These are phyloP conservation scores for Trypanosoma boissoni DNA, from an alignment of 208 protist species.

Conservation along the genomic window DNA sequence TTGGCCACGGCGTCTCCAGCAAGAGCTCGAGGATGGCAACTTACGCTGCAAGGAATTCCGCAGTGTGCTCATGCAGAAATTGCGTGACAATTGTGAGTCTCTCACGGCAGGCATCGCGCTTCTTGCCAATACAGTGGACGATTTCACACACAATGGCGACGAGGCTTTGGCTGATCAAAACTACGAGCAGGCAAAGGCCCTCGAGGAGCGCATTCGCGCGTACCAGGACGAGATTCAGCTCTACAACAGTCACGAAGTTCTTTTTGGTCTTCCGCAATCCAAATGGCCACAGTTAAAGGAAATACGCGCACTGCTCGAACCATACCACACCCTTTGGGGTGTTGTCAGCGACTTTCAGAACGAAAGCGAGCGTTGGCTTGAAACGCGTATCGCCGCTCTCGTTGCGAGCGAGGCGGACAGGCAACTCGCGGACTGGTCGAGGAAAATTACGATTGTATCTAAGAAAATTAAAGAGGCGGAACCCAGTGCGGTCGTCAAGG, in stretches of 20 bases:
- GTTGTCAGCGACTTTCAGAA: constrained; percentile 79
- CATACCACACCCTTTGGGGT: constrained; percentile 90
- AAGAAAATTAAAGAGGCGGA: constrained; percentile 88
- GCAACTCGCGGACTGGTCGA: constrained; percentile 81
- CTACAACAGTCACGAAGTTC: constrained; percentile 89
- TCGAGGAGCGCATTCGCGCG: constrained; percentile 61
- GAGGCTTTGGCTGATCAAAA: constrained; percentile 85
- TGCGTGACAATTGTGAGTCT: constrained; percentile 86
- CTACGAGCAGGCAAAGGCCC: constrained; percentile 77
- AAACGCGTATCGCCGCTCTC: constrained; percentile 84
- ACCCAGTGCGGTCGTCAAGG: constrained; percentile 70
- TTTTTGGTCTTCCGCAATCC: constrained; percentile 81
- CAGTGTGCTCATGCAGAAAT: constrained; percentile 83
- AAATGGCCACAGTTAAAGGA: constrained; percentile 90
- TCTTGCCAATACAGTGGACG: constrained; percentile 78
- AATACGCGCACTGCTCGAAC: constrained; percentile 84
- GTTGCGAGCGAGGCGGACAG: constrained; percentile 80
- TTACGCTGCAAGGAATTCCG: constrained; percentile 92
- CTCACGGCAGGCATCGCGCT: constrained; percentile 81
- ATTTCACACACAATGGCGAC: constrained; percentile 85
- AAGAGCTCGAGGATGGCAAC: constrained; percentile 86
- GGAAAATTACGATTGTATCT: constrained; percentile 70
- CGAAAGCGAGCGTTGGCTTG: constrained; percentile 87
- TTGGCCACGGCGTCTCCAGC: constrained; percentile 89
- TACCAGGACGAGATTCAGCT: constrained; percentile 69